Evolutionary conservation across 1,284 basidiomycete genomes (phyloP).

Genomic region (Ceratobasidium sp.): DNA sequence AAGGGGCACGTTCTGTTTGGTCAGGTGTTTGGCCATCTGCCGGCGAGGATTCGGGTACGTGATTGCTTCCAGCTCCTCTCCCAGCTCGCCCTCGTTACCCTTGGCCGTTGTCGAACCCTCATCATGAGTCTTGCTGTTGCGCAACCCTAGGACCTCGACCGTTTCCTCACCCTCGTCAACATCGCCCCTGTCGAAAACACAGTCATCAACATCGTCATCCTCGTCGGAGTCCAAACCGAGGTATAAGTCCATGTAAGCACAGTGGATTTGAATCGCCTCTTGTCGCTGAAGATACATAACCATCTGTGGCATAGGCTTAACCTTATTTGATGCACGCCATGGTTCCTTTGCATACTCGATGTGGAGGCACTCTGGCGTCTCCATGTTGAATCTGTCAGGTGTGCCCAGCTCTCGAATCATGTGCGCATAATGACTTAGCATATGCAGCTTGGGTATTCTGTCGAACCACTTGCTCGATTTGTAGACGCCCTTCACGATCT

Average conservation of each 20-base stretch:
- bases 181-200: background rate
- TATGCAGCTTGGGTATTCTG: slow-evolving; percentile 21
- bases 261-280: slow-evolving; percentile 7
- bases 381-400: slow-evolving; percentile 42
- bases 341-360: slow-evolving; percentile 10
- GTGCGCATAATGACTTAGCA: slow-evolving; percentile 38
- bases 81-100: too few relatives aligned
- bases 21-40: slow-evolving; percentile 8
- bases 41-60: slow-evolving; percentile 5
- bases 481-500: slow-evolving; percentile 2
- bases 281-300: background rate
- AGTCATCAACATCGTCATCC: background rate
- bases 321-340: slow-evolving; percentile 13
- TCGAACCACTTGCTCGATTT: background rate
- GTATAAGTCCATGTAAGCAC: background rate
- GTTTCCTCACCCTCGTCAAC: background rate
- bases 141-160: too few relatives aligned
- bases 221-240: background rate
- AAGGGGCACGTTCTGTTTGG: background rate
- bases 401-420: slow-evolving; percentile 40
- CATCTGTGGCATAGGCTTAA: slow-evolving; percentile 19
- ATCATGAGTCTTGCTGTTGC: too few relatives aligned
- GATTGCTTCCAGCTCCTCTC: too few relatives aligned
- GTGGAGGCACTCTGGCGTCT: slow-evolving; percentile 37
- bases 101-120: too few relatives aligned